Evolutionary conservation across 2,329 filamentous ascomycete genomes (phyloP), one percentile per base, ranked within the genome.

Genomic region (Talaromyces funiculosus): DNA sequence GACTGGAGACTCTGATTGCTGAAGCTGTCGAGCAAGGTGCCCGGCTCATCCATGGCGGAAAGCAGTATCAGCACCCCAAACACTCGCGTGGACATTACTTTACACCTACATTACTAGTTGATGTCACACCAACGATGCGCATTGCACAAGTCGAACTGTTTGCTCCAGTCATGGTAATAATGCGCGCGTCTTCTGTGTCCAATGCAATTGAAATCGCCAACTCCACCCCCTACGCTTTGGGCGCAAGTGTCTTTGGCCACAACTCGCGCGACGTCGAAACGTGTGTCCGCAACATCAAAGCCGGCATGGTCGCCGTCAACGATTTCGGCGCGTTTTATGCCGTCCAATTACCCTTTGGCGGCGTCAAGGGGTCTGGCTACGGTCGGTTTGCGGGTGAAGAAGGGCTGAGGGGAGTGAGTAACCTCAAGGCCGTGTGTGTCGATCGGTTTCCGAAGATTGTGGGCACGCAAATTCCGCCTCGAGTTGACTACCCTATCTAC

Each of bases 291-390:
- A 84, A 85, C 24, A 81, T 97, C 56, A 85, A 88, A 64, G 86
- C 89, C 0, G 94, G 94, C 47, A 97, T 96, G 89, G 90, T 97
- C 0, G 86, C 91, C 24, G 85, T 99, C 67, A 99, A 99, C 73
- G 94, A 99, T 77, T 99, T 99, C 70, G 94, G 88, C 20, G 88
- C 86, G 29, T 97, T 87, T 74, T 99, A 99, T 72, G 91, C 93
- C 57, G 92, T 96, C 7, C 92, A 96, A 75, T 78, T 99, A 40
- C 94, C 94, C 0, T 99, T 99, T 75, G 94, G 94, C 38, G 94
- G 92, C 58, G 86, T 90, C n/a, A 86, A 85, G 61, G 93, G 92
- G 0, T 95, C 90, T 24, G 94, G 90, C 0, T 97, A 97, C 73
- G 94, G 94, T 1, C 83, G 93, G 2, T 99, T 99, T 75, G 93